Evolutionary conservation across 2,329 filamentous ascomycete species (phyloP), one percentile per base, ranked within the genome.

Genomic region (Botrytis cinerea): DNA sequence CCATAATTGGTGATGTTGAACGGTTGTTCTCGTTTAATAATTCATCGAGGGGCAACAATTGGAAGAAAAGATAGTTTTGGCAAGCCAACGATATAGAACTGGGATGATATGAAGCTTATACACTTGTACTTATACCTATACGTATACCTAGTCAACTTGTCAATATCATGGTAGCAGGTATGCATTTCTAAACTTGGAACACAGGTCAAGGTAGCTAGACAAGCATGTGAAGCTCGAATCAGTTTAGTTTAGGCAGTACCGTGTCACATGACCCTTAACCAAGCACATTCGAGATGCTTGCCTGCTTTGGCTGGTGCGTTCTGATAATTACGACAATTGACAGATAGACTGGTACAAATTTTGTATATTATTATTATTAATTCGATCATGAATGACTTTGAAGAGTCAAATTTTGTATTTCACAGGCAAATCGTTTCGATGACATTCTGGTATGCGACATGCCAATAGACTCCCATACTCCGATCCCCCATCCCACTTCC

Each of bases 231-330:
- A 57, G 57, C 51, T 61, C 61, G 45, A 57, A 48, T 57, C 14
- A 16, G 60, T 67, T 54, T 72, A 57, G 61, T 67, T 67, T 43
- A 67, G 61, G 61, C 61, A n/a, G 48, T 40, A 45, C 9, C 4
- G 14, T n/a, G 25, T 70, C 67, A 70, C 67, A 54, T 70, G 38
- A 70, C 48, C n/a, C 28, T 40, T 6, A 6, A 40, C 40, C 35
- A 20, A 51, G 35, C 43, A 40, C 22, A 25, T n/a, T 32, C 18
- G 28, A 20, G 43, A 62, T 20, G 51, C 51, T 57, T 57, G 51
- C 18, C 20, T 51, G 18, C 22, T 43, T 32, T 40, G n/a, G 18
- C 35, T 35, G 46, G 10, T 51, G n/a, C 4, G 22, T 20, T 61
- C 8, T 25, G 20, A 35, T 40, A 25, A 14, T 18, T n/a, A 12